Conservation (phyloP, 441 rosid genomes). For the Rhodomyrtus psidioides region DNA sequence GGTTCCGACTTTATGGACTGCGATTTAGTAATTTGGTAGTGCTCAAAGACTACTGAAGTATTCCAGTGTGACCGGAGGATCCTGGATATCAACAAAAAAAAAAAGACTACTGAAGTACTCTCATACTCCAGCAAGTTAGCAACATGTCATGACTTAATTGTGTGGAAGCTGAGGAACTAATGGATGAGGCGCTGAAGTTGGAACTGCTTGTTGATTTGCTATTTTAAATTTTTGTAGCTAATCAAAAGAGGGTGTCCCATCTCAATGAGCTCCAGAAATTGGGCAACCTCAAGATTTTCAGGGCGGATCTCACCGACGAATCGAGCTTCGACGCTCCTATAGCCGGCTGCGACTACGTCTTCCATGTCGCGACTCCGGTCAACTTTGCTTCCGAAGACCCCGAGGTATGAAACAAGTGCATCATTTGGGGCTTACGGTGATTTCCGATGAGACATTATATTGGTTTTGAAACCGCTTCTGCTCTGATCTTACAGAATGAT, state of each 20-base stretch:
- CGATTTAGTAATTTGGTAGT: not conserved
- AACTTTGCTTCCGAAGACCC: slow-evolving; percentile 87
- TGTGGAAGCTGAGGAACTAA: not conserved
- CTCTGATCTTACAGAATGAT: slow-evolving; percentile 38
- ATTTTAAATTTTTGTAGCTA: slow-evolving; percentile 22
- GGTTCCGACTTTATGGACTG: not conserved
- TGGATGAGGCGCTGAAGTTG: not conserved
- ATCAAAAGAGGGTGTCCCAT: slow-evolving; percentile 52
- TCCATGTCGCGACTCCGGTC: slow-evolving; percentile 92
- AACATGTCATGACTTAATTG: not conserved
- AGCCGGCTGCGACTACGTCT: slow-evolving; percentile 54
- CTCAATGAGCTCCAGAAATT: slow-evolving; percentile 39
- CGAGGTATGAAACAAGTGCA: slow-evolving; percentile 33
- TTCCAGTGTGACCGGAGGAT: too few relatives aligned
- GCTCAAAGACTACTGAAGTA: not conserved
- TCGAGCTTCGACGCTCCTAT: slow-evolving; percentile 50
- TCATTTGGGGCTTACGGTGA: not conserved
- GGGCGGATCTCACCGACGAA: slow-evolving; percentile 63
- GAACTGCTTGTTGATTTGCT: not conserved
- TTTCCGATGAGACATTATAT: not conserved
- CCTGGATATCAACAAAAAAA: too few relatives aligned
- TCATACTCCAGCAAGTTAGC: not conserved
- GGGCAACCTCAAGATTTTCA: slow-evolving; percentile 56
- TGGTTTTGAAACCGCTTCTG: not conserved
- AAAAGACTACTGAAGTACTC: too few relatives aligned